Base-by-base conservation (phyloP, 2,329 filamentous ascomycete species). In the Cytospora mali region DNA sequence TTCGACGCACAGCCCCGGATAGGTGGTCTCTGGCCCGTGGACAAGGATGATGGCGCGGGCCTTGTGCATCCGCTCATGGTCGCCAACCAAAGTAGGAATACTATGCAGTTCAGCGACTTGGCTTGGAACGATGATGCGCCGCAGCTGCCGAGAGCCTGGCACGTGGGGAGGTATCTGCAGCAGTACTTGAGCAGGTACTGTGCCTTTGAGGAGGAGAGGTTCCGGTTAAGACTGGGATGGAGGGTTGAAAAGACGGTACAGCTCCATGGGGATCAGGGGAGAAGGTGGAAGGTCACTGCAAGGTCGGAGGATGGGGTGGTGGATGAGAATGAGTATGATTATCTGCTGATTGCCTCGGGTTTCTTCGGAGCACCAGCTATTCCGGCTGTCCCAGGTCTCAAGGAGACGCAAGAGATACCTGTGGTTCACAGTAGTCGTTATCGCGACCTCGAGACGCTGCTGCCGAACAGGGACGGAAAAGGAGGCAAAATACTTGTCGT, bases 81-180 rank as follows among this genome's bases (percentile, higher is more conserved):
- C 18, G 85, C 85, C 4, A 96, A 96, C 72, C 85, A 93, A 69
- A 93, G 89, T 75, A 84, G 84, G 52, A 91, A 92, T 73, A 92
- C 90, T 0, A 86, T 95, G 66, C 83, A 85, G 68, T 88, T 88
- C 69, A 87, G 84, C 66, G 92, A 94, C 71, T 73, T 92, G 27
- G 83, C 89, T 6, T 96, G 91, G 91, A 79, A 83, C 3, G 76
- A 80, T 6, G 75, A 74, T 4, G 75, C 79, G 1, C 86, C 88
- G 1, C 81, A 89, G 73, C 88, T 95, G 54, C 92, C 92, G 1
- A 86, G 82, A 42, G 92, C 91, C 0, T 92, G 89, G 86, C 86
- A 92, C 75, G 85, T 94, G 4, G 90, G 91, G 1, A 78, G 77
- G 27, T 96, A 96, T 71, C 78, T 95, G 7, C 79, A 88, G 66